A percentile compares a stretch with the other conserved stretches of the same genome.
Evolutionary conservation across 768 basidiomycete species (phyloP).

Genomic region (Mrakia gelida): DNA sequence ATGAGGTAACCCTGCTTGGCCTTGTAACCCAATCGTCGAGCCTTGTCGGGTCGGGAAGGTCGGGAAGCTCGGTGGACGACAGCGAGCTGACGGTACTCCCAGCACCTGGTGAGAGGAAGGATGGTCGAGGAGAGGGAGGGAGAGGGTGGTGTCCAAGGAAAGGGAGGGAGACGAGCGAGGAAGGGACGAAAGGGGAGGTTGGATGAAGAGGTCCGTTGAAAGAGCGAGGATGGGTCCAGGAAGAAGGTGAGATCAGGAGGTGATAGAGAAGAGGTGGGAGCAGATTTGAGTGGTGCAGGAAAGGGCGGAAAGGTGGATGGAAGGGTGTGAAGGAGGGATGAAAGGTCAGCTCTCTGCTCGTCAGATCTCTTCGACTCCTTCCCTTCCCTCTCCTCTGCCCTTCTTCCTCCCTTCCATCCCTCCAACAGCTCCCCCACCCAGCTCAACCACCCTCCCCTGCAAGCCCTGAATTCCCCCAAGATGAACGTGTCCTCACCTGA

Average conservation of each 20-base stretch:
- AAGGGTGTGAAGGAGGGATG: neutral
- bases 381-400: neutral
- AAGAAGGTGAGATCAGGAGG: neutral
- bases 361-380: neutral
- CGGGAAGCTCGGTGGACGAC: constrained; percentile 97
- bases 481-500: constrained; percentile 4
- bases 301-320: neutral
- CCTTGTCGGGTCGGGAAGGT: constrained; percentile 98
- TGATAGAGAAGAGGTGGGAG: neutral
- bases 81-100: constrained; percentile 98
- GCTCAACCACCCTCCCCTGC: neutral
- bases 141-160: neutral
- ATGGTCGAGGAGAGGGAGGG: neutral
- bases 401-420: neutral
- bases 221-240: neutral
- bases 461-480: neutral
- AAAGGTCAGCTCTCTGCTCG: constrained; percentile 15
- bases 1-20: constrained; percentile 99
- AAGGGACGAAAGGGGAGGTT: neutral
- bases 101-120: constrained; percentile 58
- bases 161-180: neutral
- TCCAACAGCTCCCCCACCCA: neutral
- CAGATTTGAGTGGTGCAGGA: neutral
- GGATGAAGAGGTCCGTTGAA: neutral
- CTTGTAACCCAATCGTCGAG: constrained; percentile 97